Evolutionary conservation across 1,284 basidiomycete genomes (phyloP).

Genomic region (Sporisorium iseilematis-ciliati): DNA sequence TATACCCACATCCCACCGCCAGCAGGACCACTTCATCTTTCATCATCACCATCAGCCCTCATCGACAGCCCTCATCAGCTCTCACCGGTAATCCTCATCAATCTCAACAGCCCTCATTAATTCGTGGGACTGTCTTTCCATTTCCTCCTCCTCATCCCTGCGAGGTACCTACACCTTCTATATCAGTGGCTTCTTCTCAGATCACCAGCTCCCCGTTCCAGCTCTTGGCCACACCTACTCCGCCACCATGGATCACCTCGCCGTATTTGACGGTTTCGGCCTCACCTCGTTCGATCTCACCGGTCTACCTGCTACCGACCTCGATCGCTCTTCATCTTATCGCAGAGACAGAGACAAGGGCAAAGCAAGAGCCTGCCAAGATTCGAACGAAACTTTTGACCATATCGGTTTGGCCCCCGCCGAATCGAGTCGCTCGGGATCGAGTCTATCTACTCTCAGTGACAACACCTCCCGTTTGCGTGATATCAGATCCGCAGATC

Average conservation of each 20-base stretch:
- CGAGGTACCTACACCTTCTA: background rate
- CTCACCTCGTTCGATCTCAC: background rate
- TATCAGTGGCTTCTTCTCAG: background rate
- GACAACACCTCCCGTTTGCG: background rate
- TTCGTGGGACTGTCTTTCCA: too few relatives aligned
- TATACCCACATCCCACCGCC: background rate
- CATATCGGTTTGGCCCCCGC: background rate
- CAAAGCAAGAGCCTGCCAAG: constrained; percentile 26
- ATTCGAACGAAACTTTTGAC: background rate
- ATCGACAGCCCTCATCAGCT: background rate
- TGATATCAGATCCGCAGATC: background rate
- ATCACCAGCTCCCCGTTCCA: too few relatives aligned
- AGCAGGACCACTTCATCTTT: background rate
- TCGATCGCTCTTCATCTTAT: background rate
- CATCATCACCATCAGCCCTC: background rate
- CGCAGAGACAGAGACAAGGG: constrained; percentile 35
- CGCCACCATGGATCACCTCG: constrained; percentile 20
- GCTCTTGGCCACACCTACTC: background rate
- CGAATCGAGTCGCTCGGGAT: constrained; percentile 7
- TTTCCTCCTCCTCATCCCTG: background rate
- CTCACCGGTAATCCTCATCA: background rate
- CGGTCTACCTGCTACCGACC: constrained; percentile 4
- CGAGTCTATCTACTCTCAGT: background rate
- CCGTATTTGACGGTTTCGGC: constrained; percentile 15
- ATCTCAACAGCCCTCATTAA: background rate